Evolutionary conservation across 2,329 filamentous ascomycete genomes (phyloP).

Genomic region (Periconia sp.): DNA sequence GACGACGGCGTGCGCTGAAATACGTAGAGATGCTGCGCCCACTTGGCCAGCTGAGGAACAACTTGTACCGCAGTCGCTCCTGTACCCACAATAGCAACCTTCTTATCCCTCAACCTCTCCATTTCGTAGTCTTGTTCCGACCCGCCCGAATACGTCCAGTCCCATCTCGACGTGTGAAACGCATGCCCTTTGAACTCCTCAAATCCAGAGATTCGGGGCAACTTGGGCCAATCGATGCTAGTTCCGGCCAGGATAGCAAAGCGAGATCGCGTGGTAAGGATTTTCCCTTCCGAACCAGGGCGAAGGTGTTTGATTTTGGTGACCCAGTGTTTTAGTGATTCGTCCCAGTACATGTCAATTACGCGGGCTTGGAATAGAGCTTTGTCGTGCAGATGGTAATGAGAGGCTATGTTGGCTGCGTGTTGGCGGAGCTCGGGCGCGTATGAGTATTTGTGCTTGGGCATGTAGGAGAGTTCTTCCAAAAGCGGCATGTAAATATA

Average conservation of each 20-base stretch:
- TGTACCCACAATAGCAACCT: slow-evolving; percentile 33
- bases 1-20: slow-evolving; percentile 53
- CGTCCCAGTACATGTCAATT: slow-evolving; percentile 54
- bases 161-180: slow-evolving; percentile 55
- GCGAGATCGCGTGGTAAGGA: slow-evolving; percentile 13
- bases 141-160: slow-evolving; percentile 52
- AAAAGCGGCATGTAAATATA: slow-evolving; percentile 14
- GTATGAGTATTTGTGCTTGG: slow-evolving; percentile 52
- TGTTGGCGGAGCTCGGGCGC: slow-evolving; percentile 54
- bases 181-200: slow-evolving; percentile 45
- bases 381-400: slow-evolving; percentile 47
- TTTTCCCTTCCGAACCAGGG: neutral
- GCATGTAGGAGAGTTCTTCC: slow-evolving; percentile 29
- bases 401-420: slow-evolving; percentile 47
- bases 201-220: slow-evolving; percentile 50
- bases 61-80: slow-evolving; percentile 52
- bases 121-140: slow-evolving; percentile 24
- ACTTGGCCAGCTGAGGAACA: slow-evolving; percentile 48
- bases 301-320: slow-evolving; percentile 1
- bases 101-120: slow-evolving; percentile 23
- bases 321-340: slow-evolving; percentile 16
- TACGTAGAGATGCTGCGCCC: slow-evolving; percentile 43
- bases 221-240: too few relatives aligned
- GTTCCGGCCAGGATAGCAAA: slow-evolving; percentile 14
- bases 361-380: slow-evolving; percentile 55